Conservation (phyloP, 1,284 basidiomycete genomes). For the Porodaedalea pini region DNA sequence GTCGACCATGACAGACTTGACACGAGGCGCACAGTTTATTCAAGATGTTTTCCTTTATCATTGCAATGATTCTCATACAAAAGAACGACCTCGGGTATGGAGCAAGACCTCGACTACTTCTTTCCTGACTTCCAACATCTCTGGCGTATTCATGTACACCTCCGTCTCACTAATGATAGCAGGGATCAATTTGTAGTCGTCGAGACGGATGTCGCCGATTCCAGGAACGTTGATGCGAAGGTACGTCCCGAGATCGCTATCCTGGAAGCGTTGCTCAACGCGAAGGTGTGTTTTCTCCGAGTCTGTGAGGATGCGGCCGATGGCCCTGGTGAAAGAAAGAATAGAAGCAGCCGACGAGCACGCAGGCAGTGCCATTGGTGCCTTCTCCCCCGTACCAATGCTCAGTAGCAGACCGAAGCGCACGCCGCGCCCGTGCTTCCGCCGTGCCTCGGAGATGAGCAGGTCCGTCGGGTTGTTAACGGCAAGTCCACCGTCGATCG, state of each 20-base stretch:
- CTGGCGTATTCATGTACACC: neutral
- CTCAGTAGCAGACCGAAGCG: neutral
- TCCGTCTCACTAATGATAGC: neutral
- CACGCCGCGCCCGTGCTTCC: neutral
- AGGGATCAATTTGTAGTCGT: neutral
- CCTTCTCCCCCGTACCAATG: slow-evolving; percentile 3
- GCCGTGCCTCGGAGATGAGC: neutral
- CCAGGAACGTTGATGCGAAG: neutral
- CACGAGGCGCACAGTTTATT: no score
- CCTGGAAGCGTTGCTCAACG: no score
- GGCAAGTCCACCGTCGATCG: neutral
- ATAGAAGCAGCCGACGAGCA: neutral
- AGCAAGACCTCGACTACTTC: neutral
- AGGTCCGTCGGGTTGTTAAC: neutral
- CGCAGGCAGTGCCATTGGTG: neutral
- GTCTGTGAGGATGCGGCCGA: neutral
- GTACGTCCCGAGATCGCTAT: neutral
- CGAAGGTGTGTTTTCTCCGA: no score
- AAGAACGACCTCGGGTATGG: neutral
- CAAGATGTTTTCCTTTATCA: no score
- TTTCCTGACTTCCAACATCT: neutral
- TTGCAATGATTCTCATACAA: no score
- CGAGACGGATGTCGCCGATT: neutral
- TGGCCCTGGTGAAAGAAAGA: neutral
- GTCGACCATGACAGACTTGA: no score